phyloP scores from a whole-genome alignment of 208 protist species.

The Trypanosoma boissoni region DNA sequence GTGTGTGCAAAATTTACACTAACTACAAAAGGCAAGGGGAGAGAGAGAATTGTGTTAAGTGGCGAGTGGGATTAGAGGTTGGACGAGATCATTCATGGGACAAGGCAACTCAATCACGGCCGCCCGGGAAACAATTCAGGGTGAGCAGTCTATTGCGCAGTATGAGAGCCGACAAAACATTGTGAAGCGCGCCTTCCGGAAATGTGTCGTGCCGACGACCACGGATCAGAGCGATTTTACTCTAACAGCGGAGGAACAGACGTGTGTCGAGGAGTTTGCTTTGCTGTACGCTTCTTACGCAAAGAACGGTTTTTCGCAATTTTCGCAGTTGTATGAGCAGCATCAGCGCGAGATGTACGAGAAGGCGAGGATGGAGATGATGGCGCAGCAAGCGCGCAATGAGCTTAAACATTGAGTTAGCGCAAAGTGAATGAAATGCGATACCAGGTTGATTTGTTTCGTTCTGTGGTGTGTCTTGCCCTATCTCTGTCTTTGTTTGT shows the following conservation, averaged over 20 bases:
- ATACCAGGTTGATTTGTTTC: no score
- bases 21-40: background rate
- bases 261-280: constrained; percentile 82
- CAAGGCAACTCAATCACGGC: constrained; percentile 52
- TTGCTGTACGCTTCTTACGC: constrained; percentile 65
- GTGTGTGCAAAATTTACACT: no score
- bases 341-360: constrained; percentile 71
- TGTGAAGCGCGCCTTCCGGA: constrained; percentile 65
- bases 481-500: no score
- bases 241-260: constrained; percentile 53
- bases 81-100: no score
- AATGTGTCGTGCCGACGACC: constrained; percentile 65
- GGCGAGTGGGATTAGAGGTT: no score
- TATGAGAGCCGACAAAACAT: constrained; percentile 55
- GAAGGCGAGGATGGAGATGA: constrained; percentile 51
- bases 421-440: background rate
- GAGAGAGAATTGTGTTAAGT: background rate
- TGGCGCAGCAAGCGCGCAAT: constrained; percentile 59
- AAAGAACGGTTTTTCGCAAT: constrained; percentile 63
- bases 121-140: constrained; percentile 59
- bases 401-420: constrained; percentile 52
- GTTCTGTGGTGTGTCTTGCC: no score
- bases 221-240: constrained; percentile 37
- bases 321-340: constrained; percentile 68
- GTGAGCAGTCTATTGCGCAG: constrained; percentile 71